Conservation (phyloP, 225 moss, liverwort and hornwort species). For the Sphagnum tenellum region DNA sequence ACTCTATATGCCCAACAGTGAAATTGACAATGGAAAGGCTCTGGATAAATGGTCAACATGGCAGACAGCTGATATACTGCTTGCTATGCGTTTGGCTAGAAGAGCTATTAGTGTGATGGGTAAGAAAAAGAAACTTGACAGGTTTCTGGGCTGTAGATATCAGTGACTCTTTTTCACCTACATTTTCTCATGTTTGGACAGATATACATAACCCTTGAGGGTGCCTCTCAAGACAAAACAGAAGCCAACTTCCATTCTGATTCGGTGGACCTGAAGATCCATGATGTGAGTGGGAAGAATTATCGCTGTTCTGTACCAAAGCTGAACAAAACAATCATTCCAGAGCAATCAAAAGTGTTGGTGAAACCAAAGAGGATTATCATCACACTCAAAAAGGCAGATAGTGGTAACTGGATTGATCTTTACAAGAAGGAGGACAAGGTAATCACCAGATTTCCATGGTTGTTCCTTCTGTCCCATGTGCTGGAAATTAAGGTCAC, state of each 20-base stretch:
- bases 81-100: too few relatives aligned
- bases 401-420: slow-evolving; percentile 36
- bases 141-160: too few relatives aligned
- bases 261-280: slow-evolving; percentile 34
- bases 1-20: too few relatives aligned
- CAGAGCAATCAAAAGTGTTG: slow-evolving; percentile 29
- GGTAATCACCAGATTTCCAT: slow-evolving; percentile 11
- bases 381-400: slow-evolving; percentile 39
- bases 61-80: too few relatives aligned
- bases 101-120: too few relatives aligned
- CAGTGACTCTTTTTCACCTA: too few relatives aligned
- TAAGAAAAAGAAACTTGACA: too few relatives aligned
- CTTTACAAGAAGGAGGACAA: slow-evolving; percentile 51
- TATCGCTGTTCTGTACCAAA: slow-evolving; percentile 41
- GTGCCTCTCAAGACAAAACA: slow-evolving; percentile 42
- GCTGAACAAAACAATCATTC: slow-evolving; percentile 29
- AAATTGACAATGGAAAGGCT: too few relatives aligned
- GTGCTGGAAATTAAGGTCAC: too few relatives aligned
- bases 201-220: slow-evolving; percentile 51
- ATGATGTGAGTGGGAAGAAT: slow-evolving; percentile 38
- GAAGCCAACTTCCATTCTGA: slow-evolving; percentile 27
- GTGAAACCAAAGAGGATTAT: slow-evolving; percentile 49
- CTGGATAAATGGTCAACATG: too few relatives aligned
- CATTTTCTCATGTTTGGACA: slow-evolving; percentile 3
- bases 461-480: background rate